Evolutionary conservation across 257 asterid genomes (phyloP).

Genomic region (Plantago ovata): DNA sequence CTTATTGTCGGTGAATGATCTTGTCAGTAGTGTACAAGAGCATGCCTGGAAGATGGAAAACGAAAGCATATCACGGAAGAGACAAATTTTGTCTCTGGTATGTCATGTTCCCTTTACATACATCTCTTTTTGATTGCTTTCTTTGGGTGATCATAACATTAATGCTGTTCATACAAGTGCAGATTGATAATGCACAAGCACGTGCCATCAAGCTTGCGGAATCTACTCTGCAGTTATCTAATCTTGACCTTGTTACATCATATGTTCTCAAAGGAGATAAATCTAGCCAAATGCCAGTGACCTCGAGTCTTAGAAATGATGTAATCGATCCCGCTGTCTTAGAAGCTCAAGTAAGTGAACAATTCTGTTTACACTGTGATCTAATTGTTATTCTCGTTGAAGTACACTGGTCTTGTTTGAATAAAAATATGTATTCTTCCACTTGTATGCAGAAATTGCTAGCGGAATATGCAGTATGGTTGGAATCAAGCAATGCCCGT

Average conservation of each 20-base stretch:
- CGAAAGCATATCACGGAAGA: conserved; percentile 80
- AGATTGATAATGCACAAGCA: conserved; percentile 65
- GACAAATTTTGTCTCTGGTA: conserved; percentile 77
- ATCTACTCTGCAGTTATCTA: conserved; percentile 73
- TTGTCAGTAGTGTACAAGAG: conserved; percentile 59
- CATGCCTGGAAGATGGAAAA: conserved; percentile 60
- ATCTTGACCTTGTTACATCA: conserved; percentile 66
- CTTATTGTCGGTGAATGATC: conserved; percentile 54
- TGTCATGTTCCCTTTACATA: conserved; percentile 15
- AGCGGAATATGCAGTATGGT: conserved; percentile 68
- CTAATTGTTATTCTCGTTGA: too few species aligned
- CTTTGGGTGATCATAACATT: conserved; percentile 11
- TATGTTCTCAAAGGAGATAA: conserved; percentile 71
- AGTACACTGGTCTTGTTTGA: conserved; percentile 6
- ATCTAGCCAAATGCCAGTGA: conserved; percentile 62
- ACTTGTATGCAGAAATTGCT: conserved; percentile 59
- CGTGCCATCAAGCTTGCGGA: conserved; percentile 77
- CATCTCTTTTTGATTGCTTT: conserved; percentile 17
- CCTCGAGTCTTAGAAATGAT: conserved; percentile 59
- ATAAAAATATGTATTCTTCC: too few species aligned
- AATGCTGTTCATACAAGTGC: conserved; percentile 31
- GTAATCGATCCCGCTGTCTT: conserved; percentile 68
- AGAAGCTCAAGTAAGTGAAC: conserved; percentile 70
- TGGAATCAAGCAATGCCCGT: conserved; percentile 61
- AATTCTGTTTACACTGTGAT: conserved; percentile 7